phyloP scores from a whole-genome alignment of 1,284 basidiomycete genomes.

The Ceratobasidium sp. region DNA sequence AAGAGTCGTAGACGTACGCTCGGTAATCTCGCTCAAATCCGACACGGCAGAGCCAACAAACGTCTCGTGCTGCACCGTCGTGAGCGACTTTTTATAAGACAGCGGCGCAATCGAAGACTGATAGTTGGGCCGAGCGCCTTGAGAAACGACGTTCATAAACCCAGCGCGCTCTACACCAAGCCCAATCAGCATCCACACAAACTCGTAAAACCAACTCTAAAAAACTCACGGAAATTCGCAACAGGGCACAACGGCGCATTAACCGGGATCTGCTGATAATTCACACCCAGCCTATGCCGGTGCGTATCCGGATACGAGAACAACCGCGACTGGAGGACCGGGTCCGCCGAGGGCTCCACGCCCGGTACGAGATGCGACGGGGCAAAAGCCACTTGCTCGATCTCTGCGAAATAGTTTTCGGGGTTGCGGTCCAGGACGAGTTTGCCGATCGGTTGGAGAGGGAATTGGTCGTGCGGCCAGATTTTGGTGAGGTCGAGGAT shows the following conservation, averaged over 20 bases:
- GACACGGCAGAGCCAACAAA: slow-evolving; percentile 80
- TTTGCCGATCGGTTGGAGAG: slow-evolving; percentile 88
- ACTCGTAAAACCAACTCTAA: not conserved
- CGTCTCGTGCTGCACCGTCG: slow-evolving; percentile 72
- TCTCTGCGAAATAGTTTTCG: slow-evolving; percentile 87
- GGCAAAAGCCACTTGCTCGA: slow-evolving; percentile 77
- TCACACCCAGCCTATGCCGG: slow-evolving; percentile 82
- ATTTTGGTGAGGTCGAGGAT: slow-evolving; percentile 91
- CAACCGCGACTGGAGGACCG: slow-evolving; percentile 90
- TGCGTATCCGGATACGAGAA: slow-evolving; percentile 98
- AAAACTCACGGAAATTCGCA: slow-evolving; percentile 78
- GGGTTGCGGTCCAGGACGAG: slow-evolving; percentile 88
- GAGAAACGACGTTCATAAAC: slow-evolving; percentile 76
- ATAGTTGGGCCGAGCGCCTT: slow-evolving; percentile 89
- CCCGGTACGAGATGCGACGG: slow-evolving; percentile 89
- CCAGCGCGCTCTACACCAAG: slow-evolving; percentile 70
- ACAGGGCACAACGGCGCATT: slow-evolving; percentile 81
- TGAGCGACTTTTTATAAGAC: slow-evolving; percentile 64
- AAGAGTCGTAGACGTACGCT: slow-evolving; percentile 67
- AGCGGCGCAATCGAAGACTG: slow-evolving; percentile 79
- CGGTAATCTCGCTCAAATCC: slow-evolving; percentile 82
- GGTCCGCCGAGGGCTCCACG: slow-evolving; percentile 89
- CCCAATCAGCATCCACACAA: not conserved
- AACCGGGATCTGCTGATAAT: slow-evolving; percentile 91
- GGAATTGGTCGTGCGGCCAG: slow-evolving; percentile 87